Evolutionary conservation across 495 filamentous ascomycete species (phyloP).

Genomic region (Annulohypoxylon bovei): DNA sequence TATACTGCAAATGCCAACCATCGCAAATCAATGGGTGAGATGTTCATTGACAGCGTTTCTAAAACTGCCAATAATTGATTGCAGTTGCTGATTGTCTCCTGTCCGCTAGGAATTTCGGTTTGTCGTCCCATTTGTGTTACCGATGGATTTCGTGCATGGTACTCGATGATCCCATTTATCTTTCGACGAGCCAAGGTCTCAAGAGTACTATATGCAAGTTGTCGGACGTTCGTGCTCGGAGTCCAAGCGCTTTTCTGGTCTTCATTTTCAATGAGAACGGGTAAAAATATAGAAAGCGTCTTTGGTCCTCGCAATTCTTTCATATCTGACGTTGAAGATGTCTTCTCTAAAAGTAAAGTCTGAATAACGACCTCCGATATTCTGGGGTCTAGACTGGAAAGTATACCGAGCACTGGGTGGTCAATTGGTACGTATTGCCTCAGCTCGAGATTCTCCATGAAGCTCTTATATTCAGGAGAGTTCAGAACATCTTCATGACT

Average conservation of each 20-base stretch:
- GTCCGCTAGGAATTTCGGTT: constrained; percentile 35
- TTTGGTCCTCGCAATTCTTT: constrained; percentile 40
- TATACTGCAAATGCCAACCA: constrained; percentile 56
- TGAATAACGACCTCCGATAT: constrained; percentile 46
- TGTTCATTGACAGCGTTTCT: constrained; percentile 8
- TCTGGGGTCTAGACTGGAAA: constrained; percentile 42
- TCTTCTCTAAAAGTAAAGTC: constrained; percentile 31
- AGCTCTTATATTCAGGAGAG: constrained; percentile 26
- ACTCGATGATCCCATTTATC: constrained; percentile 54
- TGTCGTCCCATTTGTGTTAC: constrained; percentile 45
- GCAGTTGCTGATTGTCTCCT: constrained; percentile 39
- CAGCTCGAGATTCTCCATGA: constrained; percentile 31
- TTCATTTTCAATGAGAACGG: constrained; percentile 40
- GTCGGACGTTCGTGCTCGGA: constrained; percentile 60
- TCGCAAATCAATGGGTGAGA: constrained; percentile 23
- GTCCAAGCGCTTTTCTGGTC: constrained; percentile 69
- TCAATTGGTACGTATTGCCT: constrained; percentile 34
- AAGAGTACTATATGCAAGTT: constrained; percentile 68
- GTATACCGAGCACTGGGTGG: constrained; percentile 33
- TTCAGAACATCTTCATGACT: constrained; percentile 18
- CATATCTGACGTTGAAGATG: neutral
- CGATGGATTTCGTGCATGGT: constrained; percentile 53
- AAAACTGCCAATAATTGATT: constrained; percentile 25
- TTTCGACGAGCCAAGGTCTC: constrained; percentile 49
- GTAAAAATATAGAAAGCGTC: constrained; percentile 42